Conservation (phyloP, 139 green algal genomes). For the Closterium sp. region DNA sequence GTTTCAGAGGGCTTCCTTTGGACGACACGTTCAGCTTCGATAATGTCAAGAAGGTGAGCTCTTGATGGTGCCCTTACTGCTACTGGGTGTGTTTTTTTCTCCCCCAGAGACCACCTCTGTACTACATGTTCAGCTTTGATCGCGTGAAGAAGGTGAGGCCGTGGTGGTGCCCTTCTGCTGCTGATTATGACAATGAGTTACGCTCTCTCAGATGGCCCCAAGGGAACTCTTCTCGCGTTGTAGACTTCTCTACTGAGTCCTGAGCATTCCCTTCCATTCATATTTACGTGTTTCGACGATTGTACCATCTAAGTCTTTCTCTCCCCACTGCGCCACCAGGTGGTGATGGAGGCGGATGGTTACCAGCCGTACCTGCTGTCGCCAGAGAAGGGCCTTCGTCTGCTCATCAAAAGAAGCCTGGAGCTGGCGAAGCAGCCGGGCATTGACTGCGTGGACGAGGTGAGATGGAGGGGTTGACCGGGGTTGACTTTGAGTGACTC, state of each 20-base stretch:
- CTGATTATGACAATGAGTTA: no score
- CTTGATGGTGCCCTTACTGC: no score
- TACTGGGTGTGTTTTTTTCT: no score
- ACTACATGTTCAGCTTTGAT: constrained; percentile 76
- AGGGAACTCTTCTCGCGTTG: no score
- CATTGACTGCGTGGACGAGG: constrained; percentile 58
- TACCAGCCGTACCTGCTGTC: constrained; percentile 85
- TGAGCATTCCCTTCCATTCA: no score
- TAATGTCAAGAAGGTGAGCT: constrained; percentile 71
- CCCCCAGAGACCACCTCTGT: constrained; percentile 68
- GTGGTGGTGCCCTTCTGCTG: no score
- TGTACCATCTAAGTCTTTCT: no score
- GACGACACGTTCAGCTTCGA: constrained; percentile 78
- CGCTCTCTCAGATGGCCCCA: no score
- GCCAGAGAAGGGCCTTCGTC: constrained; percentile 75
- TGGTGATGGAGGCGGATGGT: constrained; percentile 76
- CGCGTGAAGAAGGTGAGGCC: constrained; percentile 73
- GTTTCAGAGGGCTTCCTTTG: constrained; percentile 69
- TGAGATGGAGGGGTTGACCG: constrained; percentile 24
- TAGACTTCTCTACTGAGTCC: no score
- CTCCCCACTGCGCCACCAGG: constrained; percentile 52
- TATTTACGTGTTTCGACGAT: no score
- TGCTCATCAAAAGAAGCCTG: constrained; percentile 71
- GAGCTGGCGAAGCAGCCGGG: constrained; percentile 51
- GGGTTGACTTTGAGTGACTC: no score